phyloP scores from a whole-genome alignment of 2,329 filamentous ascomycete species.

The Claviceps humidiphila region DNA sequence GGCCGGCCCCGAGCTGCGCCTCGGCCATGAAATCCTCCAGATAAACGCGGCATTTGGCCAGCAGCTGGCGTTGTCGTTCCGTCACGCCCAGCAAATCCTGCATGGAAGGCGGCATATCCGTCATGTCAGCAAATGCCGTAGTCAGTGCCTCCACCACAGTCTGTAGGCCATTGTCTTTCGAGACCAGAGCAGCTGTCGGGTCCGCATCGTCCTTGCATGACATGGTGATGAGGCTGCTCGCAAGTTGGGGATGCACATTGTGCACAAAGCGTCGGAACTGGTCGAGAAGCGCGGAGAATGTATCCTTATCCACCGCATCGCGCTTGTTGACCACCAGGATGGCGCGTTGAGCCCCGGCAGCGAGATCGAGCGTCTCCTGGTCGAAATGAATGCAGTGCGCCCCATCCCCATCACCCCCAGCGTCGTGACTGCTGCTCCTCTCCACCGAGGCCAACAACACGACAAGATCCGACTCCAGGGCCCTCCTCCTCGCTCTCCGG shows the following conservation, averaged over 20 bases:
- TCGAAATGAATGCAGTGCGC: constrained; percentile 36
- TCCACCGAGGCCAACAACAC: constrained; percentile 71
- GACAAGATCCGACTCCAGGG: constrained; percentile 72
- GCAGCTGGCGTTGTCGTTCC: constrained; percentile 72
- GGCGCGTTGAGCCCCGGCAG: constrained; percentile 31
- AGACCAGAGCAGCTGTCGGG: constrained; percentile 16
- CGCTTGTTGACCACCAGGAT: constrained; percentile 51
- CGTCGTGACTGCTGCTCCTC: constrained; percentile 13
- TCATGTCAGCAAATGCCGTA: constrained; percentile 57
- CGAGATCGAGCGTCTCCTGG: constrained; percentile 40
- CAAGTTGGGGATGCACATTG: constrained; percentile 13
- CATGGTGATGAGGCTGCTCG: constrained; percentile 32
- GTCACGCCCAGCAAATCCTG: constrained; percentile 83
- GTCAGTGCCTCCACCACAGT: constrained; percentile 54
- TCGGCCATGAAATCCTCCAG: constrained; percentile 61
- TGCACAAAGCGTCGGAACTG: constrained; percentile 21
- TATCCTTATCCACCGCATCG: constrained; percentile 29
- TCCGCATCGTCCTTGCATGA: constrained; percentile 53
- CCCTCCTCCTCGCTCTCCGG: constrained; percentile 67
- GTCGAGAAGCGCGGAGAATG: constrained; percentile 25
- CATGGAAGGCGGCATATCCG: constrained; percentile 54
- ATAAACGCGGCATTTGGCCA: constrained; percentile 58
- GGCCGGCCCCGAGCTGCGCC: constrained; percentile 26
- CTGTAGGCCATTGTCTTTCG: constrained; percentile 51
- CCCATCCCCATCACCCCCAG: constrained; percentile 8